A percentile compares a stretch with the other conserved stretches of the same genome.
Conservation (phyloP, 306 rosid genomes). For the Myrica gale region DNA sequence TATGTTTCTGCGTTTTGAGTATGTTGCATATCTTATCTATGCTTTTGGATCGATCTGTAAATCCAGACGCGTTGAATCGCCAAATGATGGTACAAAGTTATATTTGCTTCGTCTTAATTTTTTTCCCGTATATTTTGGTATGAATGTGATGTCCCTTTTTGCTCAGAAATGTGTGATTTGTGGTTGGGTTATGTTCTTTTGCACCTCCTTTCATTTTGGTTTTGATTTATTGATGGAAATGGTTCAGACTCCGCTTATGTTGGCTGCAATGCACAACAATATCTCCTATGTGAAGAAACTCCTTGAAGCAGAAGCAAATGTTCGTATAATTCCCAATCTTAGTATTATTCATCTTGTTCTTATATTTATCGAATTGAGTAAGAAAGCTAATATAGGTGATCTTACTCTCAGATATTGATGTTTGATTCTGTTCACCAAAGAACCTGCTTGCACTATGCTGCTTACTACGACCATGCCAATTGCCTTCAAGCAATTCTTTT, state of each 20-base stretch:
- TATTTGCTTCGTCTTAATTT: constrained; percentile 1
- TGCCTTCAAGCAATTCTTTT: constrained; percentile 79
- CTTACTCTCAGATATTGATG: constrained; percentile 65
- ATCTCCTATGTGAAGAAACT: constrained; percentile 71
- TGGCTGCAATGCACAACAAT: constrained; percentile 40
- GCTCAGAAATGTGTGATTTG: too few species aligned
- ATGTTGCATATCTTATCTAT: constrained; percentile 61
- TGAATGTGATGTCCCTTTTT: too few species aligned
- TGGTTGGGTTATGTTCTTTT: too few species aligned
- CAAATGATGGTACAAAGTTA: constrained; percentile 66
- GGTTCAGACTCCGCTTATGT: too few species aligned
- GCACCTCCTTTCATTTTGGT: too few species aligned
- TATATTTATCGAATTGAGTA: background rate
- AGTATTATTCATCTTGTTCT: constrained; percentile 4
- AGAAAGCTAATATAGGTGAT: constrained; percentile 15
- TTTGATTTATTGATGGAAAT: too few species aligned
- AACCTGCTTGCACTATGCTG: constrained; percentile 93
- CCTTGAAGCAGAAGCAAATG: constrained; percentile 90
- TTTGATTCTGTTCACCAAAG: constrained; percentile 83
- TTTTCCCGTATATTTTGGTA: too few species aligned
- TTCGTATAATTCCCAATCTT: constrained; percentile 29
- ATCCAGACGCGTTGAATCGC: constrained; percentile 88
- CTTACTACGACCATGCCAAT: constrained; percentile 83
- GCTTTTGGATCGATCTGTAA: constrained; percentile 71
- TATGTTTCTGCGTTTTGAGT: constrained; percentile 9